Percentiles rank a stretch among this genome's conserved stretches.
These are phyloP conservation scores for Trichoderma semiorbis DNA, from an alignment of 2,329 filamentous ascomycete species.

Conservation along the genomic window DNA sequence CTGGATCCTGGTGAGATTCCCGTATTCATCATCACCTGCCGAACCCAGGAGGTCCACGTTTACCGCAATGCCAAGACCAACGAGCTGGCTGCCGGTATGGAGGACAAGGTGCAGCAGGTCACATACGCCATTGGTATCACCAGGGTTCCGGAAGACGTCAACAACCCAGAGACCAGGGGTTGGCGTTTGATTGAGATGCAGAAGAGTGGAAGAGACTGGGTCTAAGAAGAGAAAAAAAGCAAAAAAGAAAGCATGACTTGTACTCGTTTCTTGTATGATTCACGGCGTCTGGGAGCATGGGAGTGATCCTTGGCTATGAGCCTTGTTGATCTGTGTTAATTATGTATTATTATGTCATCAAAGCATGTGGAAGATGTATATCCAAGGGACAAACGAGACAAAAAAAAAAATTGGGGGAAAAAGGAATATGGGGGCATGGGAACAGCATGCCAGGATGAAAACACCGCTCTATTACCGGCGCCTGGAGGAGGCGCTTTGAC, in stretches of 20 bases:
- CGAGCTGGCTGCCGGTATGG: conserved; percentile 92
- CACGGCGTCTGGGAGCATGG: conserved; percentile 23
- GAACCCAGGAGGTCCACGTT: conserved; percentile 96
- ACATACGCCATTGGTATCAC: conserved; percentile 98
- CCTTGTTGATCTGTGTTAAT: conserved; percentile 29
- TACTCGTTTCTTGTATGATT: conserved; percentile 16
- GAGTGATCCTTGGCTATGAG: conserved; percentile 18
- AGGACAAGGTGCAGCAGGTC: conserved; percentile 96
- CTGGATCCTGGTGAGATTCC: conserved; percentile 84
- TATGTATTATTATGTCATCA: conserved; percentile 27
- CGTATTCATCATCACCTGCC: conserved; percentile 94
- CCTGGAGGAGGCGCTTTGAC: conserved; percentile 14
- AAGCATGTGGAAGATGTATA: conserved; percentile 25
- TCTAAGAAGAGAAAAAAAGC: conserved; percentile 36
- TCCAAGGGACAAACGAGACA: conserved; percentile 13
- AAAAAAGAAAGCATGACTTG: conserved; percentile 2
- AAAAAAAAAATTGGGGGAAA: conserved; percentile 8
- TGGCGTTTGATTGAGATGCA: conserved; percentile 98
- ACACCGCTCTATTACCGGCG: conserved; percentile 34
- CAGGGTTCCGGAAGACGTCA: conserved; percentile 88
- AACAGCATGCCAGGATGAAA: conserved; percentile 27
- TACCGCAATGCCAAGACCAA: conserved; percentile 89
- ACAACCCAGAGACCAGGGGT: conserved; percentile 91
- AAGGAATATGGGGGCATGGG: conserved; percentile 22
- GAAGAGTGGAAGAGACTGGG: conserved; percentile 91